Conservation (phyloP, 2,329 filamentous ascomycete genomes). For the Colletotrichum zoysiae region DNA sequence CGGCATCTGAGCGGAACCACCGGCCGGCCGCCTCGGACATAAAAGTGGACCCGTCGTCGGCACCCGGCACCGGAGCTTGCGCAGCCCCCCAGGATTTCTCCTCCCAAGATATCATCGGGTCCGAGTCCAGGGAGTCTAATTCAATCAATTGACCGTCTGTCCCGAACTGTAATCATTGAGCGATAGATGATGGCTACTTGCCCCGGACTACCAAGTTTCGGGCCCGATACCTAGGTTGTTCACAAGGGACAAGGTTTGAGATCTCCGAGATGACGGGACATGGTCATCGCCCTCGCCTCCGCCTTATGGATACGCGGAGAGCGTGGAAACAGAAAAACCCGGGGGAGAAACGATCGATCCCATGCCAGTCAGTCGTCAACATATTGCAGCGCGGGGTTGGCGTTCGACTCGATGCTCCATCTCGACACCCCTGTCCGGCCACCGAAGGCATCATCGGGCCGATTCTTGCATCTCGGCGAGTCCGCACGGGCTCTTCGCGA, state of each 20-base stretch:
- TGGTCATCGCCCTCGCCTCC: neutral
- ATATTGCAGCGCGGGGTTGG: neutral
- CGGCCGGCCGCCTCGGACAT: neutral
- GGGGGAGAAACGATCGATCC: neutral
- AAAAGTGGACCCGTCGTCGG: neutral
- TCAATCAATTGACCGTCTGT: neutral
- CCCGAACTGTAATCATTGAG: too few relatives aligned
- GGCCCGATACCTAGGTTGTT: neutral
- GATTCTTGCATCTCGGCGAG: neutral
- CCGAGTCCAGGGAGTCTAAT: neutral
- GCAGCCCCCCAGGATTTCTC: neutral
- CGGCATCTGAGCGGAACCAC: neutral
- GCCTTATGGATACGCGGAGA: neutral
- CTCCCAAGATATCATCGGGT: neutral
- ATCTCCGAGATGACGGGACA: neutral
- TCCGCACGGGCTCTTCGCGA: neutral
- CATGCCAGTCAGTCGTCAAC: neutral
- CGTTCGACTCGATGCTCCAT: neutral
- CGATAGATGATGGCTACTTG: neutral
- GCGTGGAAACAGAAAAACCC: neutral
- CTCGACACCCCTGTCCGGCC: neutral
- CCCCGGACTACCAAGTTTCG: too few relatives aligned
- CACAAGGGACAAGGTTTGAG: neutral
- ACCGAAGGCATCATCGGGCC: neutral
- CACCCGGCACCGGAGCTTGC: neutral